Percentiles rank a stretch among this genome's conserved stretches.
These are phyloP conservation scores for Cyberlindnera euphorbiiphila DNA, from an alignment of 805 yeast genomes.

Conservation along the genomic window DNA sequence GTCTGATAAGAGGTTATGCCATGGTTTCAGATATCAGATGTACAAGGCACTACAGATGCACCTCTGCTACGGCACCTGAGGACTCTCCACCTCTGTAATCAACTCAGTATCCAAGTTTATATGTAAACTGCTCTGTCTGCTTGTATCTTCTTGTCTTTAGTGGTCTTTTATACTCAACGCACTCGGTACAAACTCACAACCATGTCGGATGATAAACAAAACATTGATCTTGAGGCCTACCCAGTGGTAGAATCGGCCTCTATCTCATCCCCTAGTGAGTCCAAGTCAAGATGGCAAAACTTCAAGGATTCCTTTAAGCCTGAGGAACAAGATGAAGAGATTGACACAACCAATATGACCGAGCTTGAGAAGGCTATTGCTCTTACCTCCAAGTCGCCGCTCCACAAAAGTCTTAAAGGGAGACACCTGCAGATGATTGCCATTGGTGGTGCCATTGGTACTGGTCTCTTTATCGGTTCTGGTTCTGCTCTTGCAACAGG, in stretches of 20 bases:
- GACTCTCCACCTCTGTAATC: no score
- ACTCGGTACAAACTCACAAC: no score
- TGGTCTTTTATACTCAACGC: no score
- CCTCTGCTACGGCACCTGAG: no score
- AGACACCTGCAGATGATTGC: no score
- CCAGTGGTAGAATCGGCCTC: background rate
- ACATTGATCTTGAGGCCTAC: background rate
- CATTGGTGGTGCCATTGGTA: constrained; percentile 76
- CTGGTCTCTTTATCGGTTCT: constrained; percentile 75
- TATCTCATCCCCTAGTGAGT: background rate
- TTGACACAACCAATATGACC: constrained; percentile 27
- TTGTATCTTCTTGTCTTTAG: no score
- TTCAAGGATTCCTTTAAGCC: constrained; percentile 23
- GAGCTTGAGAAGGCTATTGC: constrained; percentile 43
- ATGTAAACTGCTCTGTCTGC: no score
- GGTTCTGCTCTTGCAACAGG: constrained; percentile 57
- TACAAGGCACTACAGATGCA: no score
- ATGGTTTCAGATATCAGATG: no score
- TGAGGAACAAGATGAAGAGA: constrained; percentile 8
- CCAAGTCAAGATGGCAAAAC: constrained; percentile 1
- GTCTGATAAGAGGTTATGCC: no score
- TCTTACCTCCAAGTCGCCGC: constrained; percentile 19
- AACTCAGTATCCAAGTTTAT: no score
- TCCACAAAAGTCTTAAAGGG: constrained; percentile 35
- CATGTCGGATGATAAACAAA: no score